Evolutionary conservation across 345 rosid species (phyloP).

Genomic region (Theobroma cacao): DNA sequence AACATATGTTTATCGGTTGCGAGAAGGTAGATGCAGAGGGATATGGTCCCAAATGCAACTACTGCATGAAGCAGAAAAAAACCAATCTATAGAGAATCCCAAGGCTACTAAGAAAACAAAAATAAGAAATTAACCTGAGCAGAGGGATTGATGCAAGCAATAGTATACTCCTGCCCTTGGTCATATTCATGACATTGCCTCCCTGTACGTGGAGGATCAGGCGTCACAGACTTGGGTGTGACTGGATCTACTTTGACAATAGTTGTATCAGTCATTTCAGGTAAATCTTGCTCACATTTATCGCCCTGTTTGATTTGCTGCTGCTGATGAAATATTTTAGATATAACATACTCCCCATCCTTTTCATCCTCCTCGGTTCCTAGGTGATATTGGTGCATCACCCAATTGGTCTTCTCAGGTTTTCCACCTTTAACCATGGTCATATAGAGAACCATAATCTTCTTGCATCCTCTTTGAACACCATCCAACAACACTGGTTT

Average conservation of each 20-base stretch:
- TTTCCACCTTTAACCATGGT: conserved; percentile 58
- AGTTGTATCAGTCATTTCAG: conserved; percentile 34
- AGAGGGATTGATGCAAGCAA: conserved; percentile 22
- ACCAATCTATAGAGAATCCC: background rate
- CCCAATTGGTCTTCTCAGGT: conserved; percentile 88
- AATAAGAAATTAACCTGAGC: conserved; percentile 43
- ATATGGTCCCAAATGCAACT: background rate
- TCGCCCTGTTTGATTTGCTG: conserved; percentile 54
- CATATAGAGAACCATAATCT: conserved; percentile 86
- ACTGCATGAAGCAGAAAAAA: background rate
- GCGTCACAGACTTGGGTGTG: conserved; percentile 68
- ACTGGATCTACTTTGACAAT: conserved; percentile 62
- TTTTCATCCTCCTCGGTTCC: conserved; percentile 90
- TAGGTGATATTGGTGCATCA: conserved; percentile 96
- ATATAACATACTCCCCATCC: conserved; percentile 77
- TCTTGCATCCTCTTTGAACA: conserved; percentile 79
- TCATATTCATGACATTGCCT: conserved; percentile 36
- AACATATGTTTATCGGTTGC: background rate
- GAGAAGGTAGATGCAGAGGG: background rate
- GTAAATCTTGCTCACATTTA: conserved; percentile 47
- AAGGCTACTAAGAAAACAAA: background rate
- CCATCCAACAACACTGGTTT: conserved; percentile 81
- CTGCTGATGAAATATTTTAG: conserved; percentile 83
- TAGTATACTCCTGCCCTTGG: conserved; percentile 21
- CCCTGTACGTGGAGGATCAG: conserved; percentile 55